These are phyloP conservation scores for Lichtheimia ramosa DNA, from an alignment of 371 early-diverging fungal species.

Conservation along the genomic window DNA sequence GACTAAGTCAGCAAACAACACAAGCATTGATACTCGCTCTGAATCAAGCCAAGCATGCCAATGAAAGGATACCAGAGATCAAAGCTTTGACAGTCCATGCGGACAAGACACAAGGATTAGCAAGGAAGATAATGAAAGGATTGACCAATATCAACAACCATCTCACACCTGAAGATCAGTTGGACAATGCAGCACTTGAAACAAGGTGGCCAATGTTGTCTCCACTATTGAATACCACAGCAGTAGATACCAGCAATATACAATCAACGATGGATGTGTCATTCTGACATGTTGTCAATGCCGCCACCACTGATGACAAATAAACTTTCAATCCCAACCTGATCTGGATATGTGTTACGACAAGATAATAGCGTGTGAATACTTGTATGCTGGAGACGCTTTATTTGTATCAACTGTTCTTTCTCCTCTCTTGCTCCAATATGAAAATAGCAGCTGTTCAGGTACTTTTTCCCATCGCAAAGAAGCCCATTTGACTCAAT, in stretches of 20 bases:
- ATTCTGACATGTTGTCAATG: not conserved
- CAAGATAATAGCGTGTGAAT: too few species aligned
- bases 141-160: not conserved
- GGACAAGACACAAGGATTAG: not conserved
- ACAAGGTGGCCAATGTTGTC: conserved; percentile 3
- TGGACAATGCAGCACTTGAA: conserved; percentile 2
- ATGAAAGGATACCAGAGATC: not conserved
- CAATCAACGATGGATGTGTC: not conserved
- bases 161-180: not conserved
- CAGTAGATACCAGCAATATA: not conserved
- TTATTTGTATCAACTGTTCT: not conserved
- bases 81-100: conserved; percentile 1
- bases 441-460: conserved; percentile 13
- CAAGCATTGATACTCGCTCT: conserved; percentile 1
- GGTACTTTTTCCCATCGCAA: not conserved
- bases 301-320: too few species aligned
- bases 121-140: not conserved
- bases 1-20: conserved; percentile 1
- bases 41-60: conserved; percentile 25
- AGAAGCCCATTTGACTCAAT: too few species aligned
- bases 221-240: not conserved
- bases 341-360: too few species aligned
- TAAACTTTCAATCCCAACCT: too few species aligned
- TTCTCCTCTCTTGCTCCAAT: not conserved
- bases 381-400: too few species aligned